Percentiles rank a stretch among this genome's conserved stretches.
phyloP scores from a whole-genome alignment of 2,329 filamentous ascomycete species.

The Sporothrix brasiliensis region DNA sequence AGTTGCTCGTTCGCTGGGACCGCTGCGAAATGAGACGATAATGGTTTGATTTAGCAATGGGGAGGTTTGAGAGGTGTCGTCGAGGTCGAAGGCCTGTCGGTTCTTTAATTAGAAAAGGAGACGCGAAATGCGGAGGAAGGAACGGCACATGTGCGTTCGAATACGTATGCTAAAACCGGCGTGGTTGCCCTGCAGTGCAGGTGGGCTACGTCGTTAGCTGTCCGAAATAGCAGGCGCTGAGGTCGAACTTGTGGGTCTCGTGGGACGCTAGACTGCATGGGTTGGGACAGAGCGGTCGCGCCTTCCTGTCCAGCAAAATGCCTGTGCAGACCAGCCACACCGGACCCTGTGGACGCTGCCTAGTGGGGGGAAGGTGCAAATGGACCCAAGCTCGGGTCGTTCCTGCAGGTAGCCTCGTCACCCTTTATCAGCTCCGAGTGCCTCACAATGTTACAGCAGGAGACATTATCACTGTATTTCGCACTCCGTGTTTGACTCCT shows the following conservation, averaged over 20 bases:
- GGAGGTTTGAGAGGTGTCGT: background rate
- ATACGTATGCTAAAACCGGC: slow-evolving; percentile 29
- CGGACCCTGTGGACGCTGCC: slow-evolving; percentile 1
- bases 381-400: slow-evolving; percentile 19
- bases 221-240: slow-evolving; percentile 12
- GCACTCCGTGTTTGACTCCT: background rate
- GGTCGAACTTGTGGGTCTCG: slow-evolving; percentile 11
- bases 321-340: slow-evolving; percentile 2
- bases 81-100: background rate
- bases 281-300: slow-evolving; percentile 20
- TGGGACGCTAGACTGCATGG: slow-evolving; percentile 14
- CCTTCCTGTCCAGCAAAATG: slow-evolving; percentile 17
- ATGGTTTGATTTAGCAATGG: background rate
- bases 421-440: slow-evolving; percentile 18
- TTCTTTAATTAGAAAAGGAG: slow-evolving; percentile 28
- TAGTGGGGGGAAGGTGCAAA: slow-evolving; percentile 32
- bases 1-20: background rate
- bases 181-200: slow-evolving; percentile 20
- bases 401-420: slow-evolving; percentile 35
- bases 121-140: slow-evolving; percentile 26
- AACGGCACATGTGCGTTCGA: slow-evolving; percentile 16
- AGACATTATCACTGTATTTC: too few species aligned
- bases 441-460: background rate
- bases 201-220: slow-evolving; percentile 8
- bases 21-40: background rate